phyloP scores from a whole-genome alignment of 352 stramenopile genomes.

The Globisporangium okanoganense region DNA sequence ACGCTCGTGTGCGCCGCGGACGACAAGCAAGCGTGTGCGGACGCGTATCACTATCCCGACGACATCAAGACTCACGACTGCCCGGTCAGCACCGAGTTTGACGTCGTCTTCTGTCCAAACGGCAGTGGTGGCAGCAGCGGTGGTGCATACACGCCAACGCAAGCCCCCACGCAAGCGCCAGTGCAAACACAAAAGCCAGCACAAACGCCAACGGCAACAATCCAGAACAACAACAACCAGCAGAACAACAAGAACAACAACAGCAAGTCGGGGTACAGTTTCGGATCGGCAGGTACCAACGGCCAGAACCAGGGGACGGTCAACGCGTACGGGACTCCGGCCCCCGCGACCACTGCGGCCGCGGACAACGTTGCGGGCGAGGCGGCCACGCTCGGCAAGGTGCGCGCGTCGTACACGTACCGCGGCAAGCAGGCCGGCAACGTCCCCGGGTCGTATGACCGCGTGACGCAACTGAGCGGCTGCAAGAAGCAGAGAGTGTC shows the following conservation, averaged over 20 bases:
- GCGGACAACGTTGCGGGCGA: constrained; percentile 3
- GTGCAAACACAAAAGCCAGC: neutral
- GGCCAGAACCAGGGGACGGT: constrained; percentile 9
- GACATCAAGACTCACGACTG: constrained; percentile 69
- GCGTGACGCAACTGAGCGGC: constrained; percentile 33
- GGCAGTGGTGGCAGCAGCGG: constrained; percentile 1
- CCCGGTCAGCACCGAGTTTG: constrained; percentile 25
- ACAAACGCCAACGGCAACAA: neutral
- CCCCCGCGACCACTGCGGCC: neutral
- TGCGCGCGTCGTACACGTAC: constrained; percentile 55
- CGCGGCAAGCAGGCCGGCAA: constrained; percentile 46
- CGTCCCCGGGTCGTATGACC: constrained; percentile 40
- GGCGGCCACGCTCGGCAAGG: constrained; percentile 15
- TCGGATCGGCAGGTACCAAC: neutral
- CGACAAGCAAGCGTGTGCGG: constrained; percentile 26
- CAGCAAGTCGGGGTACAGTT: constrained; percentile 2
- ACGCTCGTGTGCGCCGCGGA: constrained; percentile 27
- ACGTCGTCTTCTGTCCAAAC: constrained; percentile 57
- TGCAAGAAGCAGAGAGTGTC: constrained; percentile 39
- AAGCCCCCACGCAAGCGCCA: constrained; percentile 1
- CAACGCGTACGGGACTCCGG: neutral
- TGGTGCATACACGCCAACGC: neutral
- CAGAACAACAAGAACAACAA: constrained; percentile 4
- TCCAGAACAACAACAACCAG: constrained; percentile 6
- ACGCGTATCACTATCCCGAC: constrained; percentile 67